Conservation (phyloP, 2,329 filamentous ascomycete species). For the Alternaria conjuncta region DNA sequence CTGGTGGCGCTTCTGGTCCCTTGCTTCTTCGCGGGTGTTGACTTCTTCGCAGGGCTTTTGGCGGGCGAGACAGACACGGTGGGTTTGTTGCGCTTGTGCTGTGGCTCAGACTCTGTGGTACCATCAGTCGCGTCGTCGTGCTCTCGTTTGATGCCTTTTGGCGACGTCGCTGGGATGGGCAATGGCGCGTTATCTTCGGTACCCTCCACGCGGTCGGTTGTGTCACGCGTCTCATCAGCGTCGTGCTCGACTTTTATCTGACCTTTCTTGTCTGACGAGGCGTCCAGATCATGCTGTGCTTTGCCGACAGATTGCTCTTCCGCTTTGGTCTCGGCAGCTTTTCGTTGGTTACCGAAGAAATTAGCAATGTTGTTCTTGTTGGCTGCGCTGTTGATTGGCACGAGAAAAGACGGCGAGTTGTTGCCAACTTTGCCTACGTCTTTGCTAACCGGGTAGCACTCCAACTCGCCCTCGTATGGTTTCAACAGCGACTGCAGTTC, state of each 20-base stretch:
- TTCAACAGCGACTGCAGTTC: constrained; percentile 81
- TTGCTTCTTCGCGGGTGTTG: constrained; percentile 49
- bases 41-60: constrained; percentile 33
- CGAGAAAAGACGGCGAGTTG: constrained; percentile 80
- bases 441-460: constrained; percentile 83
- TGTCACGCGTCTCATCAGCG: constrained; percentile 50
- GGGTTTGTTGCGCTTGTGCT: constrained; percentile 47
- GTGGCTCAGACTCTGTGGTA: constrained; percentile 42
- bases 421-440: constrained; percentile 96
- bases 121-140: constrained; percentile 44
- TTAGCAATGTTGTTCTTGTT: constrained; percentile 95
- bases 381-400: constrained; percentile 81
- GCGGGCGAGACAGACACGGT: constrained; percentile 23
- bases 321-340: constrained; percentile 33
- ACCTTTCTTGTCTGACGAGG: constrained; percentile 29
- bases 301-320: constrained; percentile 15
- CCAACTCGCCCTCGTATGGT: constrained; percentile 79
- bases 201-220: constrained; percentile 51
- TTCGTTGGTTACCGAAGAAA: constrained; percentile 74
- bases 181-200: constrained; percentile 61
- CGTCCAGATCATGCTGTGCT: constrained; percentile 22
- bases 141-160: constrained; percentile 57
- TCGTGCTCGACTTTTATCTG: constrained; percentile 47
- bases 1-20: constrained; percentile 62
- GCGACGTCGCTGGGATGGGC: constrained; percentile 45